Evolutionary conservation across 768 basidiomycete genomes (phyloP).

Genomic region (Lentinula sp.): DNA sequence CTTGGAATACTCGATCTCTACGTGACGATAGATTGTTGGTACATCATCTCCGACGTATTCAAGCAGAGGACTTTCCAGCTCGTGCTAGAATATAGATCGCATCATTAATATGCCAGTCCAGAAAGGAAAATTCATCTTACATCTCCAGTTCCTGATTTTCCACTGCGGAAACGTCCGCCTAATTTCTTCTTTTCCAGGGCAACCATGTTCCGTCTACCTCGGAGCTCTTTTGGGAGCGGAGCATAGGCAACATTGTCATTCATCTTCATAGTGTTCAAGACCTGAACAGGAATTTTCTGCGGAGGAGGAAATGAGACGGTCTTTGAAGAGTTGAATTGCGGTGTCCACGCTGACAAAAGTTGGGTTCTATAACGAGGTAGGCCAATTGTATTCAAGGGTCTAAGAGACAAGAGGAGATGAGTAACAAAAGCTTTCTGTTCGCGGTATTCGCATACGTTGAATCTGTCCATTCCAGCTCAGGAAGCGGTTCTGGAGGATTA

Average conservation of each 20-base stretch:
- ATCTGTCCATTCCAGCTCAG: conserved; percentile 76
- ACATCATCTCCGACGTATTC: conserved; percentile 55
- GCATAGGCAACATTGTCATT: conserved; percentile 93
- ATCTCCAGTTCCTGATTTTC: conserved; percentile 47
- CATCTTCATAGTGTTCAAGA: conserved; percentile 73
- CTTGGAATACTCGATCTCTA: conserved; percentile 97
- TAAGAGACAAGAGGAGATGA: conserved; percentile 20
- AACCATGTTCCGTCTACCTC: conserved; percentile 78
- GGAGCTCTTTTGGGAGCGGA: conserved; percentile 76
- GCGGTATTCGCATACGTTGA: conserved; percentile 52
- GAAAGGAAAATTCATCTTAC: conserved; percentile 24
- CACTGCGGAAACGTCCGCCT: conserved; percentile 81
- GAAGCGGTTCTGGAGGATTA: conserved; percentile 60
- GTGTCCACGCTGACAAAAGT: conserved; percentile 71
- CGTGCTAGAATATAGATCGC: conserved; percentile 27
- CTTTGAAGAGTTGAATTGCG: conserved; percentile 31
- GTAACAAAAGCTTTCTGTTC: neutral
- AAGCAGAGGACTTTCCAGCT: conserved; percentile 45
- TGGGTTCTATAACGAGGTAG: conserved; percentile 75
- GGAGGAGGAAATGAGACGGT: conserved; percentile 51
- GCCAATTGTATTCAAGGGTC: conserved; percentile 85
- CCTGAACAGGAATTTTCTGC: conserved; percentile 70
- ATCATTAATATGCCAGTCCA: neutral
- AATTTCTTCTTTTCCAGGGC: conserved; percentile 43
- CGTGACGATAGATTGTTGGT: conserved; percentile 80